Conservation (phyloP, 75 land plant genomes). For the Cunninghamia lanceolata region DNA sequence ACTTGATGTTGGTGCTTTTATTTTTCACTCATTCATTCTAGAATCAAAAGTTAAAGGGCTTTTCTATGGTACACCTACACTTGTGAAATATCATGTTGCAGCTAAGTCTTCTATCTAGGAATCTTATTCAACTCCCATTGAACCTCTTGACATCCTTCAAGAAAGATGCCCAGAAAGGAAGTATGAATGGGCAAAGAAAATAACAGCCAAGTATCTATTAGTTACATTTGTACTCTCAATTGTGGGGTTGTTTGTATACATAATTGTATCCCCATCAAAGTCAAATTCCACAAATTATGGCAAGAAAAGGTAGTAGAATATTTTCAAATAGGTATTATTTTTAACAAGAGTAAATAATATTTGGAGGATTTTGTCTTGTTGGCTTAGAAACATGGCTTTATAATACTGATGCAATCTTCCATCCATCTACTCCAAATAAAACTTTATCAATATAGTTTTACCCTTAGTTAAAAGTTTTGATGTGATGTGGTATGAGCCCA, state of each 20-base stretch:
- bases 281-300: constrained; percentile 48
- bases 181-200: constrained; percentile 74
- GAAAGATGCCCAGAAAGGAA: constrained; percentile 68
- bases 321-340: not conserved
- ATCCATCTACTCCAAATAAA: too few relatives aligned
- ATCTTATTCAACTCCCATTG: constrained; percentile 78
- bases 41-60: constrained; percentile 64
- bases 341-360: not conserved
- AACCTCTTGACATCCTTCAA: constrained; percentile 70
- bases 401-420: too few relatives aligned
- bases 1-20: constrained; percentile 64
- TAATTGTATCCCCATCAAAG: constrained; percentile 65
- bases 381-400: too few relatives aligned
- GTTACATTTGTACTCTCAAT: constrained; percentile 58
- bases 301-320: constrained; percentile 58
- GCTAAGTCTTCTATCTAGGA: constrained; percentile 77
- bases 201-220: constrained; percentile 70
- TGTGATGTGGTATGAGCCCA: constrained; percentile 46
- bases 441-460: too few relatives aligned
- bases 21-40: constrained; percentile 75
- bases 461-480: constrained; percentile 1
- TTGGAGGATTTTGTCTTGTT: too few relatives aligned
- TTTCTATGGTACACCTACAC: constrained; percentile 68
- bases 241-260: constrained; percentile 55
- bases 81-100: constrained; percentile 77